Conservation (phyloP, 2,329 filamentous ascomycete species). For the Didymella lethalis region DNA sequence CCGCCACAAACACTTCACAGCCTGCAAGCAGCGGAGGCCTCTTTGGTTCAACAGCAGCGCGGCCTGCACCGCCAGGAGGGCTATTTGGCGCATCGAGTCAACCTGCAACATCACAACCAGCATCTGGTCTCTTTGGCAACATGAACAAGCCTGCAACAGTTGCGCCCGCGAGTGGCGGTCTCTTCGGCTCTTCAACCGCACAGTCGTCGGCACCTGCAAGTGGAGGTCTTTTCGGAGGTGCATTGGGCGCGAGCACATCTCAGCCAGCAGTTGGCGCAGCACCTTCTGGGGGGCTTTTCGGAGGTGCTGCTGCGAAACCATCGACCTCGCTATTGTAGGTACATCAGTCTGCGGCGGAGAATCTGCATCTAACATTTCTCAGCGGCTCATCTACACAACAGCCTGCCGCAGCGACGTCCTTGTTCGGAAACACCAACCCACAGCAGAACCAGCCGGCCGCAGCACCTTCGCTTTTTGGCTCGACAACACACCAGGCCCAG, state of each 20-base stretch:
- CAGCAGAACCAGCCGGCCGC: constrained; percentile 42
- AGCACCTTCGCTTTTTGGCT: constrained; percentile 45
- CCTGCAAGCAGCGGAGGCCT: constrained; percentile 41
- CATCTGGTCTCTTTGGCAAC: constrained; percentile 48
- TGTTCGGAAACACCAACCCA: constrained; percentile 42
- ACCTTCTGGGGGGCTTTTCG: constrained; percentile 47
- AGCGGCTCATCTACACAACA: constrained; percentile 48
- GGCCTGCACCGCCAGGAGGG: constrained; percentile 32
- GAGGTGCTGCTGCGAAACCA: constrained; percentile 32
- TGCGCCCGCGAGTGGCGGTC: constrained; percentile 37
- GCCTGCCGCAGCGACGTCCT: constrained; percentile 35
- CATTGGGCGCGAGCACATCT: constrained; percentile 39
- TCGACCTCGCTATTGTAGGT: constrained; percentile 50
- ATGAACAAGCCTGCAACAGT: constrained; percentile 45
- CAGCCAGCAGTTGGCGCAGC: constrained; percentile 26
- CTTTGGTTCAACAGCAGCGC: constrained; percentile 46
- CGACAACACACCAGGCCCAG: constrained; percentile 37
- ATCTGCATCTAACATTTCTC: constrained; percentile 41
- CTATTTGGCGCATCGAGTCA: constrained; percentile 33
- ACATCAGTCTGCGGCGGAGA: constrained; percentile 11
- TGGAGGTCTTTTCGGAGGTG: constrained; percentile 46
- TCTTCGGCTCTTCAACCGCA: constrained; percentile 48
- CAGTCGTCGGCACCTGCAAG: constrained; percentile 38
- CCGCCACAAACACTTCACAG: constrained; percentile 32
- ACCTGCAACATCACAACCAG: constrained; percentile 33